Evolutionary conservation across 2,329 filamentous ascomycete species (phyloP).

Genomic region (Phialemonium atrogriseum): DNA sequence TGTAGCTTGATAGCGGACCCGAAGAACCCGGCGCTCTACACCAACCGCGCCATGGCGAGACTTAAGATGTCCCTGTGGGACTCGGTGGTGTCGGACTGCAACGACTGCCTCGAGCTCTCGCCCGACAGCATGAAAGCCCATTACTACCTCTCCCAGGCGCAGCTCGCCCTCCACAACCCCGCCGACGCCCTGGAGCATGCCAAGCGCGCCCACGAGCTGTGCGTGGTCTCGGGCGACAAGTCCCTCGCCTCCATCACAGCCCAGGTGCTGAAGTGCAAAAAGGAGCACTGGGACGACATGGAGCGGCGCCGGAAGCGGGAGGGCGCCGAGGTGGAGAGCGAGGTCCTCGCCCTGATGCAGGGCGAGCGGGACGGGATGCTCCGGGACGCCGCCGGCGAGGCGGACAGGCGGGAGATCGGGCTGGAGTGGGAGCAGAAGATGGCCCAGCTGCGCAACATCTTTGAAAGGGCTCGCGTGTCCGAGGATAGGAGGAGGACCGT

Average conservation of each 20-base stretch:
- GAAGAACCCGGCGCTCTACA: slow-evolving; percentile 71
- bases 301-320: slow-evolving; percentile 55
- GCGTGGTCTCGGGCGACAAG: slow-evolving; percentile 52
- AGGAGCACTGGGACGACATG: slow-evolving; percentile 71
- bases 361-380: slow-evolving; percentile 35
- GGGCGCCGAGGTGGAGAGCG: slow-evolving; percentile 48
- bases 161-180: slow-evolving; percentile 63
- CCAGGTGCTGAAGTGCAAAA: slow-evolving; percentile 73
- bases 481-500: slow-evolving; percentile 47
- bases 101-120: slow-evolving; percentile 62
- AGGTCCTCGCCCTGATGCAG: slow-evolving; percentile 46
- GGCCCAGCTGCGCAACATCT: slow-evolving; percentile 33
- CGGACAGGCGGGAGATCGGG: slow-evolving; percentile 37
- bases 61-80: slow-evolving; percentile 68
- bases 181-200: slow-evolving; percentile 67
- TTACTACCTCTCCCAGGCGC: slow-evolving; percentile 77
- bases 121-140: slow-evolving; percentile 68
- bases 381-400: slow-evolving; percentile 29
- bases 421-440: slow-evolving; percentile 41
- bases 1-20: slow-evolving; percentile 68
- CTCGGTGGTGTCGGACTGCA: slow-evolving; percentile 68
- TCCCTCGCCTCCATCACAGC: slow-evolving; percentile 64
- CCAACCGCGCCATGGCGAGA: slow-evolving; percentile 80
- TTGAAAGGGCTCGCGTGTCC: slow-evolving; percentile 40
- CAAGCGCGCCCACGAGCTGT: slow-evolving; percentile 63